Conservation (phyloP, 306 rosid genomes). For the Pyrus communis region DNA sequence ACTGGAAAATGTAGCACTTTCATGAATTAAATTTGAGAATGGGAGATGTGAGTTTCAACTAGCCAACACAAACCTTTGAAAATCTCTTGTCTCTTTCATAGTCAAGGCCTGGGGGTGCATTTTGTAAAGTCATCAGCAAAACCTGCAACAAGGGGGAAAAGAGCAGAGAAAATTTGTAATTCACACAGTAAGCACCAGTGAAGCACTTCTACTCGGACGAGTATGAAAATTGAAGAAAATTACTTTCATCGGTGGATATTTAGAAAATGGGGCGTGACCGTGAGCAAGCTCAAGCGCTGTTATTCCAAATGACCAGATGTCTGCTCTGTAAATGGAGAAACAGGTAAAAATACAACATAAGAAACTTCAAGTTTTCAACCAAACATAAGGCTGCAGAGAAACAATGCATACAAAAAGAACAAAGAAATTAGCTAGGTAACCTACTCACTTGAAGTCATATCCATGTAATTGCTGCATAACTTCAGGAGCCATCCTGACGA, state of each 20-base stretch:
- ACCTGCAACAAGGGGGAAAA: constrained; percentile 50
- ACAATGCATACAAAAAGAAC: not conserved
- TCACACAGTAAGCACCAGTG: constrained; percentile 5
- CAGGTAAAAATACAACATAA: constrained; percentile 1
- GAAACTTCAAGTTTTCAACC: not conserved
- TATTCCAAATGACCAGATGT: constrained; percentile 97
- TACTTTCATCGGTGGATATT: constrained; percentile 98
- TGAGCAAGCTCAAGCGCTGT: constrained; percentile 99
- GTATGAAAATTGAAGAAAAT: constrained; percentile 23
- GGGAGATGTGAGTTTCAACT: constrained; percentile 21
- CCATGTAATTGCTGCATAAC: constrained; percentile 98
- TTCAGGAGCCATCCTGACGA: constrained; percentile 99
- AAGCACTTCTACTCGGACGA: constrained; percentile 3
- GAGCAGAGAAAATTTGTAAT: not conserved
- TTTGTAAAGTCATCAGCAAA: constrained; percentile 92
- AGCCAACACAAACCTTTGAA: constrained; percentile 71
- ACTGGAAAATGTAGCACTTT: constrained; percentile 41
- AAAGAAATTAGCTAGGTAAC: not conserved
- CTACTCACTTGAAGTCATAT: constrained; percentile 89
- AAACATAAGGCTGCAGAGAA: not conserved
- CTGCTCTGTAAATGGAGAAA: constrained; percentile 64
- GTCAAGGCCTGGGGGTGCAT: constrained; percentile 99
- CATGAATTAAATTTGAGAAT: constrained; percentile 17
- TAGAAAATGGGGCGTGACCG: constrained; percentile 98
- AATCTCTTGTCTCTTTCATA: constrained; percentile 92